phyloP scores from a whole-genome alignment of 257 asterid genomes.

The Forsythia suspensa region DNA sequence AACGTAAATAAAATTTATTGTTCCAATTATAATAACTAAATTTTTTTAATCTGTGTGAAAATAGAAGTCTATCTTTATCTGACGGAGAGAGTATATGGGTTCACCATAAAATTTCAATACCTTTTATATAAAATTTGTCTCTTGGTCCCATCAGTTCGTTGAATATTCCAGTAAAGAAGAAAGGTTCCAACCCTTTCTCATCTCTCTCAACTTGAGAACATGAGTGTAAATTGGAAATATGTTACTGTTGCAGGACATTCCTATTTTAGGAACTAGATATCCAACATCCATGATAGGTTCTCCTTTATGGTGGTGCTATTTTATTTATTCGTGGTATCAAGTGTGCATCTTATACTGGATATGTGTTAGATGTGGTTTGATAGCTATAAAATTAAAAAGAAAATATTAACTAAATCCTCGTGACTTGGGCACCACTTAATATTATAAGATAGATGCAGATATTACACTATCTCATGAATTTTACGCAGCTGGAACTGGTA shows the following conservation, averaged over 20 bases:
- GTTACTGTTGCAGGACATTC: neutral
- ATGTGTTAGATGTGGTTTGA: neutral
- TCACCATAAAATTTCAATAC: neutral
- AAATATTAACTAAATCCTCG: neutral
- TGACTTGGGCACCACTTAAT: neutral
- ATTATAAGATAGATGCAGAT: neutral
- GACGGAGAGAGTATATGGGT: neutral
- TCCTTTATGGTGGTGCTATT: neutral
- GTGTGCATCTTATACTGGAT: neutral
- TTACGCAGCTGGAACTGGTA: neutral
- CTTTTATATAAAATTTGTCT: neutral
- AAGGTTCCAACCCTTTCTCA: neutral
- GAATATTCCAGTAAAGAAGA: neutral
- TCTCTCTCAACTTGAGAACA: neutral
- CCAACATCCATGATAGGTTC: neutral
- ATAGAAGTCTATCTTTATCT: too few species aligned
- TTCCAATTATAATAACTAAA: too few species aligned
- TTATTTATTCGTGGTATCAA: neutral
- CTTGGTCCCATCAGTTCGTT: neutral
- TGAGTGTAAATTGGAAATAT: neutral
- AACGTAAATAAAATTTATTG: too few species aligned
- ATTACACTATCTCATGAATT: neutral
- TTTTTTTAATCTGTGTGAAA: too few species aligned
- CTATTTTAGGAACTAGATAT: neutral
- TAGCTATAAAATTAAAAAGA: neutral